These are phyloP conservation scores for Yarrowia divulgata DNA, from an alignment of 805 yeast species.

Conservation along the genomic window DNA sequence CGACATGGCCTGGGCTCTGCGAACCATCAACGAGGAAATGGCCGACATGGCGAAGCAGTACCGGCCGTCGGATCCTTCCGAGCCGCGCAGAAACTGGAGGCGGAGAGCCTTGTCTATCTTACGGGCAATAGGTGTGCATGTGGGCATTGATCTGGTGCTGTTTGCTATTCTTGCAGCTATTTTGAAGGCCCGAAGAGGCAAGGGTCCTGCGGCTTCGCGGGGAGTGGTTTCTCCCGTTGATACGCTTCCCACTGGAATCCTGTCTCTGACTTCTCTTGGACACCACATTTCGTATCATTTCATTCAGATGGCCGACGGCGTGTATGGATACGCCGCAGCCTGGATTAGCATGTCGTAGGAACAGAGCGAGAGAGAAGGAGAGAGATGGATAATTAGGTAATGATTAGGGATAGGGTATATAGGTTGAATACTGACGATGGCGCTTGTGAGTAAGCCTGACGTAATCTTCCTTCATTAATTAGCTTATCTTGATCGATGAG, in stretches of 20 bases:
- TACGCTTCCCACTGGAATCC: neutral
- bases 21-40: slow-evolving; percentile 38
- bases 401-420: slow-evolving; percentile 8
- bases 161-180: slow-evolving; percentile 28
- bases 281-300: slow-evolving; percentile 27
- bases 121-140: slow-evolving; percentile 34
- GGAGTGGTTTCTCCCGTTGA: neutral
- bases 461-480: no score
- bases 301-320: slow-evolving; percentile 34
- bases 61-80: slow-evolving; percentile 2
- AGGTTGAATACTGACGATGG: slow-evolving; percentile 19
- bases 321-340: slow-evolving; percentile 24
- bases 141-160: slow-evolving; percentile 32
- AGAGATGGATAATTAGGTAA: neutral
- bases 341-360: slow-evolving; percentile 31
- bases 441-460: no score
- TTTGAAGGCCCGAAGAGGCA: slow-evolving; percentile 10
- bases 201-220: neutral
- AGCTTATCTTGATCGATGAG: slow-evolving; percentile 1
- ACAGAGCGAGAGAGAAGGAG: no score
- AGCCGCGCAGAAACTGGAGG: slow-evolving; percentile 3
- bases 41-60: slow-evolving; percentile 36
- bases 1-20: slow-evolving; percentile 37
- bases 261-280: slow-evolving; percentile 13
- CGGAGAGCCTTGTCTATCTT: neutral